These are phyloP conservation scores for Ascochyta koolunga DNA, from an alignment of 2,329 filamentous ascomycete genomes.

Conservation along the genomic window DNA sequence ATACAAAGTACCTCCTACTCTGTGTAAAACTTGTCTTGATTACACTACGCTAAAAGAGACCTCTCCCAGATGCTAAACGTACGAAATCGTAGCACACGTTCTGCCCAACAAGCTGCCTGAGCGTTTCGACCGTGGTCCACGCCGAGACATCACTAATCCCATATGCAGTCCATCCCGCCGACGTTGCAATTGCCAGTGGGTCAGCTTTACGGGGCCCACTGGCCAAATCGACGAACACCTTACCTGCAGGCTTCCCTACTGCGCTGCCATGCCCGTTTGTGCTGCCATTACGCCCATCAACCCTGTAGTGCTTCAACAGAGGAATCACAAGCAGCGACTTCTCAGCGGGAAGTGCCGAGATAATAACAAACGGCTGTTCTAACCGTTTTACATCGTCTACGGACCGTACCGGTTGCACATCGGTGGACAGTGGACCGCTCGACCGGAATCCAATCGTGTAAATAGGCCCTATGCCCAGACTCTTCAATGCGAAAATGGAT, in stretches of 20 bases:
- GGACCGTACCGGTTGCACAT: constrained; percentile 68
- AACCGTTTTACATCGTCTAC: constrained; percentile 82
- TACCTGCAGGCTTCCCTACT: constrained; percentile 50
- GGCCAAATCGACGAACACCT: constrained; percentile 82
- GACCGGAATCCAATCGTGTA: constrained; percentile 81
- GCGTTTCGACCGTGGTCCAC: constrained; percentile 82
- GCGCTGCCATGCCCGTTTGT: constrained; percentile 24
- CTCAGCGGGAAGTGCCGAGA: constrained; percentile 78
- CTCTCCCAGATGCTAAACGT: constrained; percentile 69
- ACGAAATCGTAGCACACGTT: constrained; percentile 91
- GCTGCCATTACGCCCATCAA: constrained; percentile 50
- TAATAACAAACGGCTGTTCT: constrained; percentile 79
- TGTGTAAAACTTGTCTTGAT: constrained; percentile 19
- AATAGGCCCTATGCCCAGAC: constrained; percentile 76
- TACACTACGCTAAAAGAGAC: constrained; percentile 52
- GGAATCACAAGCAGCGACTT: constrained; percentile 81
- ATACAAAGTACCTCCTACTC: too few relatives aligned
- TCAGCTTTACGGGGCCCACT: constrained; percentile 70
- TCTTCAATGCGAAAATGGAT: constrained; percentile 78
- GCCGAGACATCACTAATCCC: constrained; percentile 79
- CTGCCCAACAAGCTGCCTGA: constrained; percentile 79
- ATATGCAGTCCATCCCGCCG: constrained; percentile 79
- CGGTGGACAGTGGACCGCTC: constrained; percentile 65
- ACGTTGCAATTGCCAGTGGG: constrained; percentile 71
- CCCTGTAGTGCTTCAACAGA: constrained; percentile 72